Evolutionary conservation across 139 green algal genomes (phyloP).

Genomic region (Tetratostichococcus sp.): DNA sequence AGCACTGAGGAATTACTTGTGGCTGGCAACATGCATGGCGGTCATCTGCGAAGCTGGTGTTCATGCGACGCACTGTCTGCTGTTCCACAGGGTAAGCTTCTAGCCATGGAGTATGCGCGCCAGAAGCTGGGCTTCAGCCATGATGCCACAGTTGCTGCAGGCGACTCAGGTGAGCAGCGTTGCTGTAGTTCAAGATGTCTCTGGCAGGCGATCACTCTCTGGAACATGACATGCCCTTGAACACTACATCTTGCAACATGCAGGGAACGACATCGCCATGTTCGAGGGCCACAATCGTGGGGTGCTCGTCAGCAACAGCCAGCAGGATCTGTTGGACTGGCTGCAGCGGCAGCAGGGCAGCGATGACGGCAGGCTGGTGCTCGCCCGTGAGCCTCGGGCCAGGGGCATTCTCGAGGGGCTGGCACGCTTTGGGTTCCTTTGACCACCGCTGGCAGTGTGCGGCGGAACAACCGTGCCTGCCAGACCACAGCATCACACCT

Average conservation of each 20-base stretch:
- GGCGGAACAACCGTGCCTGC: too few species aligned
- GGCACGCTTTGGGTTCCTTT: constrained; percentile 55
- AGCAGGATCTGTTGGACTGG: constrained; percentile 66
- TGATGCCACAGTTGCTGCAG: constrained; percentile 38
- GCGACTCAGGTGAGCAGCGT: constrained; percentile 29
- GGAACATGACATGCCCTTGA: too few species aligned
- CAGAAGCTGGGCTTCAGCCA: constrained; percentile 30
- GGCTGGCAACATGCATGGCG: too few species aligned
- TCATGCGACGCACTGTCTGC: too few species aligned
- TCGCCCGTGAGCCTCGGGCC: constrained; percentile 36
- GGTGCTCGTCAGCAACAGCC: constrained; percentile 80
- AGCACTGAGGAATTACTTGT: too few species aligned
- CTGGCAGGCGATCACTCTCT: too few species aligned
- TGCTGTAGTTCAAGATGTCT: too few species aligned
- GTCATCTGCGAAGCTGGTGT: too few species aligned
- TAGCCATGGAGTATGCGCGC: constrained; percentile 35
- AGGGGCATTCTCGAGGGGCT: constrained; percentile 73
- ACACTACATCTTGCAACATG: too few species aligned
- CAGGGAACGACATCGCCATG: constrained; percentile 58
- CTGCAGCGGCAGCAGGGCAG: constrained; percentile 5
- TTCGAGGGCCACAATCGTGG: constrained; percentile 25
- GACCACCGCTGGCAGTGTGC: background rate
- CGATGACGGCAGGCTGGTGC: constrained; percentile 16
- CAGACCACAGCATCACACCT: too few species aligned
- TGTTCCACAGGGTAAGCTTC: constrained; percentile 19